Base-by-base conservation (phyloP, 2,329 filamentous ascomycete genomes). In the Sclerotinia borealis region DNA sequence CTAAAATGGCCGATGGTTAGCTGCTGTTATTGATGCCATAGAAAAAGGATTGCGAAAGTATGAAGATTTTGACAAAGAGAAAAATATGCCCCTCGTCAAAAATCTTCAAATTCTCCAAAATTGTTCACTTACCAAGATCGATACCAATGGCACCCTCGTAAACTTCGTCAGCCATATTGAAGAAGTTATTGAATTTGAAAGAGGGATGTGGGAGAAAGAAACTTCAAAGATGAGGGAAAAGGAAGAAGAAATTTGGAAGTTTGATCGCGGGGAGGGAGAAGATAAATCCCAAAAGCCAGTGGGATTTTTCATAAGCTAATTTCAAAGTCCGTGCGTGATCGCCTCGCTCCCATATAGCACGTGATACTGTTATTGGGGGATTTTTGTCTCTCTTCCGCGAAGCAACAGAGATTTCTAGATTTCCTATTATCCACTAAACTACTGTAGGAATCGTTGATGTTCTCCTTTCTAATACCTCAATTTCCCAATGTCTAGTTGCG, bases 61-160 rank as follows among this genome's bases (percentile, higher is more conserved):
- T 48, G 29, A 48, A 62, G 52, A 37, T 48, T 48, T 45, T 29
- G 29, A 48, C 45, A 37, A 49, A 43, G 49, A 52, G n/a, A 45
- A 34, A 58, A 39, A 10, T 25, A n/a, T 62, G 60, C 60, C 60
- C 60, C 60, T 62, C 60, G 19, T 48, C 29, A 43, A 31, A 37
- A 9, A 22, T 15, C 39, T 52, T 54, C 36, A n/a, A 29, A 17
- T n/a, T 59, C 17, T 2, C 19, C 19, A 15, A 29, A 48, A 56
- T 34, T 54, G 22, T 36, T 39, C 13, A 31, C 88, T 76, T 84
- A 96, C 93, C 95, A 83, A 99, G 87, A 89, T 99, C 95, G 84
- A 99, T 99, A 88, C 95, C 95, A 84, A 98, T 92, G 87, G 95
- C 95, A 90, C 95, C 95, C 80, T 99, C 95, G 81, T 98, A 99